Evolutionary conservation across 768 basidiomycete species (phyloP), one percentile per base, ranked within the genome.

Genomic region (Suillus ampliporus): DNA sequence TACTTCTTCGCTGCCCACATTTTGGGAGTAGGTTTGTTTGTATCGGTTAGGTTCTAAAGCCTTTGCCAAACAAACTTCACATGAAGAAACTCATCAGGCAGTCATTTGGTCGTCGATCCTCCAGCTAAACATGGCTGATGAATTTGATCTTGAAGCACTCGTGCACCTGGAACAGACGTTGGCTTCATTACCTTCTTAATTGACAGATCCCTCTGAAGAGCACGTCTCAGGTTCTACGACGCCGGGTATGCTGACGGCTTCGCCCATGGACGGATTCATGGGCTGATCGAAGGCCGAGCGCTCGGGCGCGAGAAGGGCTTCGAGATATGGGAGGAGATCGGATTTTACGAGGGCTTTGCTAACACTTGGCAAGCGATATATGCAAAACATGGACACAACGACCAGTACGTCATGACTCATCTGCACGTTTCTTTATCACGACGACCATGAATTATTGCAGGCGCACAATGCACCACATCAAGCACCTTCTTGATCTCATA

Each of bases 251-350:
- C 82, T 63, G 88, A 90, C 60, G 96, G 97, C 2, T 86, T 84
- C 71, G 87, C 82, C 0, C 97, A 98, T 74, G 97, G 97, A 1
- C 84, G 88, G 44, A 86, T 95, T 7, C 95, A 97, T 68, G 95
- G 97, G 2, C 76, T 92, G 28, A 94, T 95, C 64, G 95, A 99
- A 74, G 97, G 97, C 10, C 83, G 95, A 15, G 90, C 91, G 0
- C 82, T 98, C 19, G 97, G 95, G 2, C 83, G 89, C 60, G 90
- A 94, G 68, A 95, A 97, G 68, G 93, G 92, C 0, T 98, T 89
- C 74, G 95, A 97, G 76, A 88, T 97, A 77, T 98, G 95, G 95
- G 96, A 98, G 74, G 97, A 99, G 74, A 84, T 99, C 14, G 95
- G 93, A 2, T 98, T 89, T 69, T 96, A 96, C 73, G 86, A 96